Conservation (phyloP, 305 asterid genomes). For the Rubia occidens region DNA sequence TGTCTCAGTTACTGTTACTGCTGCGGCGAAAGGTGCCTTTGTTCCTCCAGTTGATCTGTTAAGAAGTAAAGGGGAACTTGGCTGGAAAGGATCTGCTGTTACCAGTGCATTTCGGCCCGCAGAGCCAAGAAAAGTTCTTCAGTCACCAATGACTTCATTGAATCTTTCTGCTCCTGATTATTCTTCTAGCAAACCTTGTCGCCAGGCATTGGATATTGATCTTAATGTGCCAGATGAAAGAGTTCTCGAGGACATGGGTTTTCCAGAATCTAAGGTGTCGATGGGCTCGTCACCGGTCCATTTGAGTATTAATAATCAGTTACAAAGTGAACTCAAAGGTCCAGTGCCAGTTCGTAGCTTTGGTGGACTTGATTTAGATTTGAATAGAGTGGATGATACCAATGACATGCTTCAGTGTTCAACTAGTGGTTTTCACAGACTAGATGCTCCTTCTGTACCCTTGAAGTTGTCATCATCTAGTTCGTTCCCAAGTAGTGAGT, state of each 20-base stretch:
- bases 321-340: slow-evolving; percentile 24
- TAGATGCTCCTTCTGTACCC: slow-evolving; percentile 29
- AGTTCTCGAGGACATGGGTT: slow-evolving; percentile 49
- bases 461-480: slow-evolving; percentile 24
- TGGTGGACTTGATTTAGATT: slow-evolving; percentile 76
- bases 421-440: slow-evolving; percentile 29
- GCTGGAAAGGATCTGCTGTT: slow-evolving; percentile 96
- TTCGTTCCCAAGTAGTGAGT: slow-evolving; percentile 31
- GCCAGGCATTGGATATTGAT: slow-evolving; percentile 58
- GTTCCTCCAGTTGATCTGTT: slow-evolving; percentile 75
- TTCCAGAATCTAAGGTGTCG: slow-evolving; percentile 35
- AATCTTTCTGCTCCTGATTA: slow-evolving; percentile 27
- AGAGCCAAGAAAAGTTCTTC: slow-evolving; percentile 66
- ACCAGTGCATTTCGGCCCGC: slow-evolving; percentile 97
- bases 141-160: slow-evolving; percentile 25
- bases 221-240: slow-evolving; percentile 76
- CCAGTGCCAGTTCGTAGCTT: slow-evolving; percentile 35
- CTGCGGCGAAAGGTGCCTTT: slow-evolving; percentile 81
- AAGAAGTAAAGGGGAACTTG: slow-evolving; percentile 62
- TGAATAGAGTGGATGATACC: slow-evolving; percentile 66
- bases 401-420: slow-evolving; percentile 49
- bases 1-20: slow-evolving; percentile 66
- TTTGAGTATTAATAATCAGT: slow-evolving; percentile 16
- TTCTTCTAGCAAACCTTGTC: slow-evolving; percentile 38
- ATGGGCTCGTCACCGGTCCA: slow-evolving; percentile 21